Evolutionary conservation across 139 green algal species (phyloP), one percentile per base, ranked within the genome.

Genomic region (Coelastrella sp.): DNA sequence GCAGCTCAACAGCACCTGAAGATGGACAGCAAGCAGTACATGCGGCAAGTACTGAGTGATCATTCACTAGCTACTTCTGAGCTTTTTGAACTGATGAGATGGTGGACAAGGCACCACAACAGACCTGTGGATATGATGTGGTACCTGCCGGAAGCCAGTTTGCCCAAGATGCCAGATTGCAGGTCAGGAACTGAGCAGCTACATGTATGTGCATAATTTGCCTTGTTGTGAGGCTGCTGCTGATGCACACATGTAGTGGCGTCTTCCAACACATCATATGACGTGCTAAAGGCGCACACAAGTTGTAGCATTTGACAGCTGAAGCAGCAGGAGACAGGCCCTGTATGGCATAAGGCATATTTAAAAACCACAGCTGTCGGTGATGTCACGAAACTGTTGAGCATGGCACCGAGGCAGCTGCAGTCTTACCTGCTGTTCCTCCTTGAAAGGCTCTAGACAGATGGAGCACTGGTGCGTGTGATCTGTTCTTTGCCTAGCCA

Each of bases 1-100:
- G 84, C 91, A 94, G 83, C 87, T 92, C 45, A 94, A 86, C 48
- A 94, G 83, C 6, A 94, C 90, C 85, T 93, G 91, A 41, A 89
- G n/a, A 19, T n/a, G 57, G 17, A 66, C 57, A 19, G 57, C 6
- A 2, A 13, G 45, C 0, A 57, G n/a, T n/a, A n/a, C n/a, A n/a
- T n/a, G n/a, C n/a, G n/a, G n/a, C 5, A 64, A 21, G 6, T 21
- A 64, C 53, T 32, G 17, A n/a, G 21, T 5, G 19, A 64, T 64
- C 27, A 9, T 9, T 2, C 53, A 64, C 11, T 21, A 64, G 21
- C 17, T n/a, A 64, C 6, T 19, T 9, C 21, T 32, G 17, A 9
- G 21, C 19, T 63, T 4, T 64, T 64, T 27, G 45, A 13, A 57
- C 45, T 23, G 45, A 23, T 13, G 15, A 57, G 11, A 13, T 0